These are phyloP conservation scores for Pilobolus umbonatus DNA, from an alignment of 192 early-diverging fungal genomes.

Conservation along the genomic window DNA sequence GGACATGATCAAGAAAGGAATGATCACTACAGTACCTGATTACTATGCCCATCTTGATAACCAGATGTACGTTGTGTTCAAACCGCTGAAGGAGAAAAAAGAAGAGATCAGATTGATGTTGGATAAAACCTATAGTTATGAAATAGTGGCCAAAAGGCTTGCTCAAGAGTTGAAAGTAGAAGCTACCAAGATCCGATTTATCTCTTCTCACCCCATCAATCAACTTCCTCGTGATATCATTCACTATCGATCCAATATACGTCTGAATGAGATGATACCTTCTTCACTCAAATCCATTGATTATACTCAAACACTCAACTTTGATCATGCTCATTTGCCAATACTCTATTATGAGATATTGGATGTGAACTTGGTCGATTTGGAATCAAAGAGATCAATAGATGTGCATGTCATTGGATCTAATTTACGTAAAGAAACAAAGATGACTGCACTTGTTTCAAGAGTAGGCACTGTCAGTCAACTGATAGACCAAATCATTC, in stretches of 20 bases:
- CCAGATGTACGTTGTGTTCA: neutral
- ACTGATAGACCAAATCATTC: neutral
- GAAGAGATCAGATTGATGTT: conserved; percentile 25
- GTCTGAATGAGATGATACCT: conserved; percentile 36
- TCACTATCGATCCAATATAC: conserved; percentile 1
- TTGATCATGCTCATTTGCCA: conserved; percentile 14
- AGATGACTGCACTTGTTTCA: conserved; percentile 19
- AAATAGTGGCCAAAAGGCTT: conserved; percentile 55
- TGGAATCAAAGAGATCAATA: conserved; percentile 73
- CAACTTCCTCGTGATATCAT: conserved; percentile 20
- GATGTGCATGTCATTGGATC: conserved; percentile 66
- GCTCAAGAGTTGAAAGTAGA: conserved; percentile 56
- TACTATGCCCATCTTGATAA: neutral
- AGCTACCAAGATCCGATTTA: conserved; percentile 73
- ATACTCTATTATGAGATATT: conserved; percentile 82
- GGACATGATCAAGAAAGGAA: neutral
- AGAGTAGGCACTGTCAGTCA: conserved; percentile 1
- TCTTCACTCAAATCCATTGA: neutral
- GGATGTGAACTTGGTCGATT: conserved; percentile 70
- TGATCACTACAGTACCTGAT: conserved; percentile 1
- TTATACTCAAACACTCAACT: conserved; percentile 3
- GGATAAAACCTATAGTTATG: conserved; percentile 63
- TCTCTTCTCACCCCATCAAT: conserved; percentile 27
- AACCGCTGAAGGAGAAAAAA: conserved; percentile 8
- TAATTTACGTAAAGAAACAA: conserved; percentile 58